phyloP scores from a whole-genome alignment of 169 alveolate genomes.

The Eimeria falciformis region DNA sequence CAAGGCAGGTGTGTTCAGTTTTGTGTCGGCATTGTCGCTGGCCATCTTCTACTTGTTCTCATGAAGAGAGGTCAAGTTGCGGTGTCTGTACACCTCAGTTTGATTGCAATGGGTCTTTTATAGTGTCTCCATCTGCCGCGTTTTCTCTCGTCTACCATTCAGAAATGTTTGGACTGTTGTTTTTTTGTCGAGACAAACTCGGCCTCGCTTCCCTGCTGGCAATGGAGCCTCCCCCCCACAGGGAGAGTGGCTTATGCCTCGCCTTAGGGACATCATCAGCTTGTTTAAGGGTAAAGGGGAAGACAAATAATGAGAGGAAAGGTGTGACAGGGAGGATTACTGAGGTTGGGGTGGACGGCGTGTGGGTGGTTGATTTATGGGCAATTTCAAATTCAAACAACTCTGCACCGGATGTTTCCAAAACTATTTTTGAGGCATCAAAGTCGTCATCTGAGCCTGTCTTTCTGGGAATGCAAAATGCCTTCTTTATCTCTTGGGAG shows the following conservation, averaged over 20 bases:
- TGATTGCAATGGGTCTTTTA: background rate
- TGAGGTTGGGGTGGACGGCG: slow-evolving; percentile 63
- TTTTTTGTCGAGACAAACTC: slow-evolving; percentile 62
- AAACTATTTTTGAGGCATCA: too few relatives aligned
- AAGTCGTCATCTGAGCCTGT: too few relatives aligned
- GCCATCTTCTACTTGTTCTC: slow-evolving; percentile 11
- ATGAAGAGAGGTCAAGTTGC: background rate
- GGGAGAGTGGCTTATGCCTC: background rate
- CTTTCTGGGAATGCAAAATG: background rate
- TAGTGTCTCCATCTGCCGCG: slow-evolving; percentile 36
- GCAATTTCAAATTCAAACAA: slow-evolving; percentile 5
- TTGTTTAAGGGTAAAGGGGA: background rate
- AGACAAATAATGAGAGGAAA: background rate
- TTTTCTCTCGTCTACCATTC: slow-evolving; percentile 30
- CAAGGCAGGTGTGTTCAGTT: slow-evolving; percentile 10
- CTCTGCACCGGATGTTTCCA: too few relatives aligned
- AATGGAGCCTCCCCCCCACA: background rate
- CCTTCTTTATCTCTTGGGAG: slow-evolving; percentile 57
- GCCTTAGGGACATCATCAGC: slow-evolving; percentile 29
- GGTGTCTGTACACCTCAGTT: background rate
- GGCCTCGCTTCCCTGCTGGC: slow-evolving; percentile 64
- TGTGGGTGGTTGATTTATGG: slow-evolving; percentile 55
- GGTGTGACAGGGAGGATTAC: background rate
- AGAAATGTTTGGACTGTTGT: slow-evolving; percentile 38
- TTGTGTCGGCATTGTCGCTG: slow-evolving; percentile 46